These are phyloP conservation scores for Chrysoporthe puriensis DNA, from an alignment of 2,329 filamentous ascomycete species.

Conservation along the genomic window DNA sequence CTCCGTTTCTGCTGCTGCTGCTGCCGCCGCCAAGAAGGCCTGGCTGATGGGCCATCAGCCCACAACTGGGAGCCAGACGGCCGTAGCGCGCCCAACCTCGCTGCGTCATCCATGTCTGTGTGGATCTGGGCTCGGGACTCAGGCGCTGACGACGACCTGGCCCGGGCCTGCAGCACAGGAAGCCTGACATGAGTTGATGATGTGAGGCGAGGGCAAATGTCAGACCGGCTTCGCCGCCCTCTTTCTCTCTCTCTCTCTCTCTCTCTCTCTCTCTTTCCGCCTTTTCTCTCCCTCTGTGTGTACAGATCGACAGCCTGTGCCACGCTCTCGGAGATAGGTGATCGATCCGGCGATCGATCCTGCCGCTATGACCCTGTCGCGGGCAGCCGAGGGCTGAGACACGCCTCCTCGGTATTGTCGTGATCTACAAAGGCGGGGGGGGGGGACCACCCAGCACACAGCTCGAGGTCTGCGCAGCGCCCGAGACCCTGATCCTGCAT, in stretches of 20 bases:
- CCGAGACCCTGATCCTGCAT: not conserved
- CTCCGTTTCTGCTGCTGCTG: too few species aligned
- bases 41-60: not conserved
- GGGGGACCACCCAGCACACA: not conserved
- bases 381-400: not conserved
- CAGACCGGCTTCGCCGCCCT: too few species aligned
- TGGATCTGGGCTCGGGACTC: not conserved
- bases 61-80: not conserved
- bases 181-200: not conserved
- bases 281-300: not conserved
- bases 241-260: too few species aligned
- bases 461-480: too few species aligned
- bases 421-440: not conserved
- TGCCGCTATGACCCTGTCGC: not conserved
- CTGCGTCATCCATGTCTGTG: not conserved
- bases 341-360: slow-evolving; percentile 3
- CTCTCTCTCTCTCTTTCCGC: not conserved
- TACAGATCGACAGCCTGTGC: not conserved
- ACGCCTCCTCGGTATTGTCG: not conserved
- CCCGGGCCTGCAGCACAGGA: not conserved
- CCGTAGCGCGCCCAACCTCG: not conserved
- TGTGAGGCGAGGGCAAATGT: not conserved
- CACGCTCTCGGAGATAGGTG: not conserved
- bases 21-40: not conserved
- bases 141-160: not conserved